Base-by-base conservation (phyloP, 2,329 filamentous ascomycete genomes). In the Fusarium nygamai region DNA sequence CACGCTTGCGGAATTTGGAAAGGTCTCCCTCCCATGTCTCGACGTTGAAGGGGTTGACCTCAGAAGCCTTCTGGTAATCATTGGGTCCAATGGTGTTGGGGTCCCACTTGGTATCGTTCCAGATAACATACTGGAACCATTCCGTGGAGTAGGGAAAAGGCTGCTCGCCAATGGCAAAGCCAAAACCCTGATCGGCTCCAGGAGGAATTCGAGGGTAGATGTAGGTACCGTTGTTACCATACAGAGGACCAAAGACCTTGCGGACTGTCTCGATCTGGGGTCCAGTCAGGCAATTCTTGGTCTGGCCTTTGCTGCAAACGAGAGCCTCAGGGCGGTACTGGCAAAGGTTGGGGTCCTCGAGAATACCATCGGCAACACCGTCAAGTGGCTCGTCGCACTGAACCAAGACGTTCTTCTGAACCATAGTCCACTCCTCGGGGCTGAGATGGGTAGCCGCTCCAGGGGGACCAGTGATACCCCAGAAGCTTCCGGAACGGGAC, bases 381-480 rank as follows among this genome's bases (percentile, higher is more conserved):
- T 89, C 88, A 33, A 85, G 78, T 4, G 67, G 61, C 47, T 65
- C 78, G 73, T 90, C 88, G 64, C 88, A 90, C 74, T 90, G 87
- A 29, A 77, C 80, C 17, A 85, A 61, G 6, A 88, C 82, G 64
- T 87, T 84, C 9, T 80, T 56, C 2, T 78, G 83, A 8, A 91
- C 84, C 7, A 83, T 74, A 0, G 82, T 69, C 81, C 88, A 89
- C n/a, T 74, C 47, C 0, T 51, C 58, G 0, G 64, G 29, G 12
- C 47, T 85, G 69, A 13, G 76, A 56, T 24, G 81, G 2, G 56
- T 59, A 0, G 70, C 46, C 1, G 60, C 53, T 20, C 57, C 64
- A 12, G 68, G 63, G 7, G 60, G 46, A 0, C 72, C 72, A 1
- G 65, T 66, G 14, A 75, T 61, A 6, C 51, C 69, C 69, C 69